Evolutionary conservation across 306 rosid species (phyloP), one percentile per base, ranked within the genome.

Genomic region (Lathyrus oleraceus): DNA sequence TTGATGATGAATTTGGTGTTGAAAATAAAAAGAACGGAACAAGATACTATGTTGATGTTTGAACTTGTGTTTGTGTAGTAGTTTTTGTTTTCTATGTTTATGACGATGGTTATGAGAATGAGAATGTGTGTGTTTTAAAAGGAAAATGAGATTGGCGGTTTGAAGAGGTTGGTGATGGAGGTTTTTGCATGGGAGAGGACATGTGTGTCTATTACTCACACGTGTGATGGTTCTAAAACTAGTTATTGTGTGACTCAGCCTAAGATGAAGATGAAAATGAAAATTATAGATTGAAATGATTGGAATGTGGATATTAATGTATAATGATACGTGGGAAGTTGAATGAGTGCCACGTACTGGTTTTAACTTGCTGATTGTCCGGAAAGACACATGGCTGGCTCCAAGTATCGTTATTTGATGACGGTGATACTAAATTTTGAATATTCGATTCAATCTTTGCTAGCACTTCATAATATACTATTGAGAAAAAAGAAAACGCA

Each of bases 111-210:
- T 21, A 19, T 10, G 51, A 8, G 74, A 16, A 16, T 16, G 10
- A 3, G 48, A 15, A 35, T 17, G 44, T 12, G 6, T 12, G 44
- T 9, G 74, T 19, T 77, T 72, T 19, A 71, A 74, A 85, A 58
- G 21, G n/a, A 14, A 17, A 59, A 38, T 15, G 15, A 39, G n/a
- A 3, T 7, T 63, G 89, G 83, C 87, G 83, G 87, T 82, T 42
- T 8, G 48, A 60, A 61, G 71, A 43, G 85, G 71, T 66, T 60
- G 74, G 43, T 10, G 5, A 27, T 62, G 83, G 72, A 71, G 14
- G 43, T 21, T 66, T 36, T 20, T 79, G 96, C 88, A 85, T 77
- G 87, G 76, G 28, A 14, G 23, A 43, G 17, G 91, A 85, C 85
- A 75, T 40, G 84, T 83, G 89, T 1, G 10, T 15, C 2, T 45